phyloP scores from a whole-genome alignment of 805 yeast genomes.

The Helenozyma baotianmanensis region DNA sequence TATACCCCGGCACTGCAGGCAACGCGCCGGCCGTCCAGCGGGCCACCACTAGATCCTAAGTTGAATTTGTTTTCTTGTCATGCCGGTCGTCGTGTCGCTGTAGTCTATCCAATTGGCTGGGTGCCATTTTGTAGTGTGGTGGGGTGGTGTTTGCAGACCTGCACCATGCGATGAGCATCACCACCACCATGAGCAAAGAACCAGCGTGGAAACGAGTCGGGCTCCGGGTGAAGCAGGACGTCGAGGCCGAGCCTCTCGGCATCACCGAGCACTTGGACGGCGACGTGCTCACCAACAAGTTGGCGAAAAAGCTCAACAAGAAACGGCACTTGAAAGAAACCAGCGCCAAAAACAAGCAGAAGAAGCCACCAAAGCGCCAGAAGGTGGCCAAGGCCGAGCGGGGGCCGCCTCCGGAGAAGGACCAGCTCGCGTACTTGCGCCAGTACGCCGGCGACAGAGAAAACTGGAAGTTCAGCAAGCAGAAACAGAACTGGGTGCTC shows the following conservation, averaged over 20 bases:
- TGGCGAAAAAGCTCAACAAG: slow-evolving; percentile 38
- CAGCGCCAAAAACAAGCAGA: slow-evolving; percentile 18
- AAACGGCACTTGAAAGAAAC: slow-evolving; percentile 22
- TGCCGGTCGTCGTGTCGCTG: too few relatives aligned
- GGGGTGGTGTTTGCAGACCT: too few relatives aligned
- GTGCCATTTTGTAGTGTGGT: too few relatives aligned
- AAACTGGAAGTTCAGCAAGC: slow-evolving; percentile 81
- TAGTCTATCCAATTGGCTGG: too few relatives aligned
- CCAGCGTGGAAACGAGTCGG: slow-evolving; percentile 88
- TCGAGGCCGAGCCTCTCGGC: slow-evolving; percentile 43
- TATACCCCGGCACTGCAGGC: neutral
- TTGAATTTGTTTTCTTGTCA: too few relatives aligned
- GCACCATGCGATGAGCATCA: too few relatives aligned
- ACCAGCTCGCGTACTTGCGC: slow-evolving; percentile 62
- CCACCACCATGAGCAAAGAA: slow-evolving; percentile 22
- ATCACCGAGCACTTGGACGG: slow-evolving; percentile 43
- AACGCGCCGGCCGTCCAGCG: too few relatives aligned
- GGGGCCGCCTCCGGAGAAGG: slow-evolving; percentile 70
- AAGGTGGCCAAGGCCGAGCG: slow-evolving; percentile 68
- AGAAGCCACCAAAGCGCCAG: slow-evolving; percentile 64
- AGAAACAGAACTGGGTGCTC: slow-evolving; percentile 81
- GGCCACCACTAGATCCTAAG: too few relatives aligned
- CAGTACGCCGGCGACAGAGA: slow-evolving; percentile 52
- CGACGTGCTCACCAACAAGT: slow-evolving; percentile 36
- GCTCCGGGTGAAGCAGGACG: slow-evolving; percentile 50